Conservation (phyloP, 352 stramenopile species). For the Elongisporangium undulatum region DNA sequence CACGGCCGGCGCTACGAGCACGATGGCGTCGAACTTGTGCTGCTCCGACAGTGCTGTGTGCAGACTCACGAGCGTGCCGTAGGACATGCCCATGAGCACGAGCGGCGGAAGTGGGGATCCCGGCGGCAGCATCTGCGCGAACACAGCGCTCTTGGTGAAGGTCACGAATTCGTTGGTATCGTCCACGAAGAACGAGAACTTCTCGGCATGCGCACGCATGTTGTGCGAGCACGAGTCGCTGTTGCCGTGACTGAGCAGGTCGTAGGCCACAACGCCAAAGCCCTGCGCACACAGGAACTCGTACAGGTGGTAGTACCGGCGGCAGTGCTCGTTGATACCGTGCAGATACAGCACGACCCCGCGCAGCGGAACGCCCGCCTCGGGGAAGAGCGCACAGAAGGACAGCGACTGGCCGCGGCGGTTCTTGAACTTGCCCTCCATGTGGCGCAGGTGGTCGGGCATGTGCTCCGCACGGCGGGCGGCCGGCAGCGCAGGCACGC, state of each 20-base stretch:
- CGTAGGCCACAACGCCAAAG: conserved; percentile 43
- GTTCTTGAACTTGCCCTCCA: conserved; percentile 36
- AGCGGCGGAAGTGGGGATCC: conserved; percentile 15
- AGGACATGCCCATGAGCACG: conserved; percentile 24
- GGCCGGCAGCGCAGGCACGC: not conserved
- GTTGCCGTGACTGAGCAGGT: conserved; percentile 39
- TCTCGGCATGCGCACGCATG: conserved; percentile 30
- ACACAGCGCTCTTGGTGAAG: conserved; percentile 29
- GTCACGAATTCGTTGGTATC: conserved; percentile 42
- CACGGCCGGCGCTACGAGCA: conserved; percentile 19
- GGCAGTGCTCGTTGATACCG: conserved; percentile 36
- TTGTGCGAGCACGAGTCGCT: conserved; percentile 32
- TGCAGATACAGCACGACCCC: conserved; percentile 47
- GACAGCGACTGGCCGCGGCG: conserved; percentile 27
- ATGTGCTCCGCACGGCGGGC: conserved; percentile 10
- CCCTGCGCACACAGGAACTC: conserved; percentile 33
- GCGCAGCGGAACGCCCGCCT: conserved; percentile 18
- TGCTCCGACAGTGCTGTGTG: conserved; percentile 20
- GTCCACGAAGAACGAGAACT: conserved; percentile 40
- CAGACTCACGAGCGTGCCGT: conserved; percentile 26
- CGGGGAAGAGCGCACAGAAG: conserved; percentile 37
- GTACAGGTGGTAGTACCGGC: conserved; percentile 36
- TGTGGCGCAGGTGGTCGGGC: conserved; percentile 20
- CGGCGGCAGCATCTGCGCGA: conserved; percentile 20
- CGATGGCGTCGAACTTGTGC: conserved; percentile 18